Conservation (phyloP, 2,329 filamentous ascomycete species). For the Myriosclerotinia scirpicola region DNA sequence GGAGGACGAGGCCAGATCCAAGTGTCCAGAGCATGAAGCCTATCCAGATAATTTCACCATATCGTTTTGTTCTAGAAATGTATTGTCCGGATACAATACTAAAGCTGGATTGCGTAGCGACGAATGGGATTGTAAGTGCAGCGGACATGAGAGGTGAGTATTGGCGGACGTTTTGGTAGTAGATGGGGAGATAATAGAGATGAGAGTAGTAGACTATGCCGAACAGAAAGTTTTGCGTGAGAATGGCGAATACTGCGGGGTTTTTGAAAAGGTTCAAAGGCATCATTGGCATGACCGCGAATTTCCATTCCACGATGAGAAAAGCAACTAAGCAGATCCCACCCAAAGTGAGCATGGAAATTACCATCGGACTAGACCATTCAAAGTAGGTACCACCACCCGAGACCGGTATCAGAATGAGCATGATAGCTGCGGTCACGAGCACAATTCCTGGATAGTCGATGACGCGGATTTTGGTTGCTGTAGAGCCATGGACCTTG, state of each 20-base stretch:
- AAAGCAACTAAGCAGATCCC: slow-evolving; percentile 49
- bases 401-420: slow-evolving; percentile 63
- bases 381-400: slow-evolving; percentile 58
- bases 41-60: slow-evolving; percentile 57
- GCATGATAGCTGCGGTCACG: slow-evolving; percentile 56
- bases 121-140: slow-evolving; percentile 51
- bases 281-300: slow-evolving; percentile 58
- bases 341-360: slow-evolving; percentile 57
- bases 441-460: slow-evolving; percentile 59
- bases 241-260: slow-evolving; percentile 52
- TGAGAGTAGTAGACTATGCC: slow-evolving; percentile 59
- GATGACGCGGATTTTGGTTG: slow-evolving; percentile 53
- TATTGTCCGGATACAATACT: slow-evolving; percentile 56
- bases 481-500: slow-evolving; percentile 49
- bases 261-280: slow-evolving; percentile 56
- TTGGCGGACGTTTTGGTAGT: slow-evolving; percentile 55
- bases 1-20: slow-evolving; percentile 53
- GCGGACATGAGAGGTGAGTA: slow-evolving; percentile 48
- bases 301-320: slow-evolving; percentile 55
- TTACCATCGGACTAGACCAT: slow-evolving; percentile 57
- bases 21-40: slow-evolving; percentile 45
- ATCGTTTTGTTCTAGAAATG: slow-evolving; percentile 56
- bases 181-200: slow-evolving; percentile 60
- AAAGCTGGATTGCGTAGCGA: slow-evolving; percentile 48
- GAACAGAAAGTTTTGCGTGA: slow-evolving; percentile 59